Percentiles rank a stretch among this genome's conserved stretches.
These are phyloP conservation scores for Rhodotorula babjevae DNA, from an alignment of 768 basidiomycete genomes.

Conservation along the genomic window DNA sequence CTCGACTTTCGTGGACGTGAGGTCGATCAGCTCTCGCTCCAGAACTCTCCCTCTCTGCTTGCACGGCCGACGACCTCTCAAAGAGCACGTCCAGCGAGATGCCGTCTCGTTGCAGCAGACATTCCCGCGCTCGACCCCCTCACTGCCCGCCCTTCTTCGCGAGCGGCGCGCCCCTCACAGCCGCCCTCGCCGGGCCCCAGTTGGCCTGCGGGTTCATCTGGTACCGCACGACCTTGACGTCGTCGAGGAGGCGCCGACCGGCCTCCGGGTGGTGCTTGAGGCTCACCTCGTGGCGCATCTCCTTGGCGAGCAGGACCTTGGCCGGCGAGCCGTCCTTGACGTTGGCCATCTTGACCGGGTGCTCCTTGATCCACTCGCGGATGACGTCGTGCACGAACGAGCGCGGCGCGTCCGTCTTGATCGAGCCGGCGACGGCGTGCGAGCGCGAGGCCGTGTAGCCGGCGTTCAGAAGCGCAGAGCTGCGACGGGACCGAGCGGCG, in stretches of 20 bases:
- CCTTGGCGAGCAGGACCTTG: conserved; percentile 59
- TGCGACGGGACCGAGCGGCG: conserved; percentile 44
- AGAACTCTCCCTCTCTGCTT: too few species aligned
- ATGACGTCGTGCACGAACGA: conserved; percentile 72
- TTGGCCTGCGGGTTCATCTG: conserved; percentile 83
- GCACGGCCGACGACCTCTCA: too few species aligned
- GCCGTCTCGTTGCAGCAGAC: too few species aligned
- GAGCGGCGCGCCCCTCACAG: conserved; percentile 24
- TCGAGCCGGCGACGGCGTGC: conserved; percentile 78
- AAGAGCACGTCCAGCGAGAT: too few species aligned
- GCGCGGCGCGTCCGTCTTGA: conserved; percentile 80
- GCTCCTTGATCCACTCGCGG: conserved; percentile 71
- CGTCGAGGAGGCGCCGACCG: conserved; percentile 55
- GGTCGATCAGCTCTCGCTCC: too few species aligned
- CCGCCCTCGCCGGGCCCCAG: conserved; percentile 73
- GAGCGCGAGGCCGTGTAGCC: conserved; percentile 82
- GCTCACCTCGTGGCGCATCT: conserved; percentile 54
- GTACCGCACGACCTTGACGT: conserved; percentile 76
- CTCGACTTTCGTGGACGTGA: too few species aligned
- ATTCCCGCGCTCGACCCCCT: not conserved
- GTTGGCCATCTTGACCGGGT: conserved; percentile 81
- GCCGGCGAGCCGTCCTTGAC: conserved; percentile 71
- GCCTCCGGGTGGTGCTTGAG: conserved; percentile 70
- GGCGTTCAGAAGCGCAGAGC: conserved; percentile 82
- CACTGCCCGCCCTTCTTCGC: not conserved